Evolutionary conservation across 208 protist species (phyloP), one percentile per base, ranked within the genome.

Genomic region (Balamuthia mandrillaris): DNA sequence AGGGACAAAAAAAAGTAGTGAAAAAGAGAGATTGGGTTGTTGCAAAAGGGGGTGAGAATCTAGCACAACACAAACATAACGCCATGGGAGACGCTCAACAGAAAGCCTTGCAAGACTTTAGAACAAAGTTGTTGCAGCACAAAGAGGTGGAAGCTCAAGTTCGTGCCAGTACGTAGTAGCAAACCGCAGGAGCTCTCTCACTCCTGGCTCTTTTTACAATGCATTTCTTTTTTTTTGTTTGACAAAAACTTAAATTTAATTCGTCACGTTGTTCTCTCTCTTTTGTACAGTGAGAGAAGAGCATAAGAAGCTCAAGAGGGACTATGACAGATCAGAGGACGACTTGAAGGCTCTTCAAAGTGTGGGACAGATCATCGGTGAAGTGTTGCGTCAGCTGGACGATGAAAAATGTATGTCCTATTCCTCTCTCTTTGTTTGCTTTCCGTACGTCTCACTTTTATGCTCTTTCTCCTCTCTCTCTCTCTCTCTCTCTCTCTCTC

Each of bases 341-440:
- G 94, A 99, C 85, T 92, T 99, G 33, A 98, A 98, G 89, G 95
- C 97, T 4, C 94, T 99, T 66, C 96, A 99, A 87, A 97, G 94
- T 85, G 97, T 99, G 52, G 98, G 98, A 14, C 98, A 99, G 91
- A 98, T 97, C 91, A 96, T 99, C 44, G 98, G 98, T 56, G 98
- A 99, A 90, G 97, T 99, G 21, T 93, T 99, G 75, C 94, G 96
- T 66, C 97, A 98, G 89, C 91, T 98, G 9, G 92, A 94, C 79
- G 95, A 96, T 24, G 95, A 97, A 61, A 58, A 91, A 54, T 98
- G 89, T 95, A 86, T 49, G 84, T 87, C 2, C 18, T 84, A 5
- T n/a, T n/a, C n/a, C n/a, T n/a, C n/a, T n/a, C n/a, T n/a, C n/a
- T n/a, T n/a, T n/a, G n/a, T n/a, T n/a, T n/a, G n/a, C n/a, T n/a